These are phyloP conservation scores for Selaginella tamariscina DNA, from an alignment of 75 land plant genomes.

Conservation along the genomic window DNA sequence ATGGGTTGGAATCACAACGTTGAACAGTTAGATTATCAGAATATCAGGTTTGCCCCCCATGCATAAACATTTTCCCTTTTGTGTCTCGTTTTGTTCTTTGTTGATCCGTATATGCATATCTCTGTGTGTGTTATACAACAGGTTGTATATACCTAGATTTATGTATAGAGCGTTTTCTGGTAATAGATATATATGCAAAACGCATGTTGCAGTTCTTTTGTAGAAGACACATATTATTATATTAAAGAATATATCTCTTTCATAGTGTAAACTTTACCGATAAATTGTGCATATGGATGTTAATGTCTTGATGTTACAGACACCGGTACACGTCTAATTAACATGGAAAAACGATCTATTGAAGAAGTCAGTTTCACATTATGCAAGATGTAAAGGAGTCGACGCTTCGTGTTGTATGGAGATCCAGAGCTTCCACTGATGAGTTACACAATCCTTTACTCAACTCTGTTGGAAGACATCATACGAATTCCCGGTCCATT, in stretches of 20 bases:
- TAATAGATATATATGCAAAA: too few relatives aligned
- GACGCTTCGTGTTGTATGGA: constrained; percentile 94
- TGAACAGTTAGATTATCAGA: neutral
- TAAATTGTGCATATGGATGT: too few relatives aligned
- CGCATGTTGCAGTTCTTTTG: too few relatives aligned
- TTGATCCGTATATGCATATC: neutral
- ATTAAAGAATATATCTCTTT: too few relatives aligned
- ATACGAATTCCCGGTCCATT: constrained; percentile 33
- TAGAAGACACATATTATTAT: too few relatives aligned
- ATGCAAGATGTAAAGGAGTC: constrained; percentile 50
- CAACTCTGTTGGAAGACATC: constrained; percentile 20
- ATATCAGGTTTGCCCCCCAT: neutral
- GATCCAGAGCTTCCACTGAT: constrained; percentile 61
- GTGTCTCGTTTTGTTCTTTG: neutral
- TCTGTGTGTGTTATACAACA: too few relatives aligned
- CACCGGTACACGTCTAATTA: constrained; percentile 64
- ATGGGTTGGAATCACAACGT: neutral
- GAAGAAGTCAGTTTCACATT: constrained; percentile 71
- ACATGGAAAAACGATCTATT: constrained; percentile 77
- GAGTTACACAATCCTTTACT: constrained; percentile 27
- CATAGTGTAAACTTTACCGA: too few relatives aligned
- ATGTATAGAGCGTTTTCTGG: too few relatives aligned
- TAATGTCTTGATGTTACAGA: too few relatives aligned
- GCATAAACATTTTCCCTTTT: neutral
- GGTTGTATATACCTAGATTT: too few relatives aligned